Conservation (phyloP, 208 protist genomes). For the Crithidia bombi region DNA sequence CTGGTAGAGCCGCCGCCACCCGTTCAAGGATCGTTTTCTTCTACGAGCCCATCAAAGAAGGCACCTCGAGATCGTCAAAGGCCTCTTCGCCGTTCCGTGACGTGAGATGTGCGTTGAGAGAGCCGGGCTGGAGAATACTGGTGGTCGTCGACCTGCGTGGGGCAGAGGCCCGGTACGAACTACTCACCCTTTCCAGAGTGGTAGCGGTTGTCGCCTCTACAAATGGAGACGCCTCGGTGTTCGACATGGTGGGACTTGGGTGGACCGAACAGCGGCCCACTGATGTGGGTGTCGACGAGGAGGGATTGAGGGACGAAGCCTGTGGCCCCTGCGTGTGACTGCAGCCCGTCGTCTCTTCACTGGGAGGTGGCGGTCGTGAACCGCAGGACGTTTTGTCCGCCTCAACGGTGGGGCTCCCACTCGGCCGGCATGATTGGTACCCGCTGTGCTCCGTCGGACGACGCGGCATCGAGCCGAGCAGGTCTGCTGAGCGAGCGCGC, state of each 20-base stretch:
- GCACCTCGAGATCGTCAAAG: slow-evolving; percentile 29
- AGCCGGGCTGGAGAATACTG: background rate
- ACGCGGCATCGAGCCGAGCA: slow-evolving; percentile 19
- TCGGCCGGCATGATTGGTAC: background rate
- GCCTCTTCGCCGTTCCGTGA: slow-evolving; percentile 1
- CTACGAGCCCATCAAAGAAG: slow-evolving; percentile 29
- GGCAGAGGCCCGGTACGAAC: background rate
- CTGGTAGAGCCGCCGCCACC: no score
- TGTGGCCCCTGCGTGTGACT: no score
- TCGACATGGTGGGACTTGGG: background rate
- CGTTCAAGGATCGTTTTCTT: background rate
- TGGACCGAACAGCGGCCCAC: no score
- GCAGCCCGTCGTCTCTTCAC: no score
- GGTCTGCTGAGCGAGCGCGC: slow-evolving; percentile 27
- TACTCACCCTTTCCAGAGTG: background rate
- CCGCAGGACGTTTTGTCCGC: no score
- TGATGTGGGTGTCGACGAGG: no score
- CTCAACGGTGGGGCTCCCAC: no score
- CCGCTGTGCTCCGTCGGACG: slow-evolving; percentile 5
- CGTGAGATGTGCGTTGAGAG: background rate
- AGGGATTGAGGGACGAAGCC: no score
- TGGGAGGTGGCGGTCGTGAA: no score
- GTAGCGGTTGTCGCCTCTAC: background rate
- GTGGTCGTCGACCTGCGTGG: slow-evolving; percentile 14
- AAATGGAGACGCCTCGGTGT: background rate